Evolutionary conservation across 306 rosid genomes (phyloP), one percentile per base, ranked within the genome.

Genomic region (Boehmeria nivea): DNA sequence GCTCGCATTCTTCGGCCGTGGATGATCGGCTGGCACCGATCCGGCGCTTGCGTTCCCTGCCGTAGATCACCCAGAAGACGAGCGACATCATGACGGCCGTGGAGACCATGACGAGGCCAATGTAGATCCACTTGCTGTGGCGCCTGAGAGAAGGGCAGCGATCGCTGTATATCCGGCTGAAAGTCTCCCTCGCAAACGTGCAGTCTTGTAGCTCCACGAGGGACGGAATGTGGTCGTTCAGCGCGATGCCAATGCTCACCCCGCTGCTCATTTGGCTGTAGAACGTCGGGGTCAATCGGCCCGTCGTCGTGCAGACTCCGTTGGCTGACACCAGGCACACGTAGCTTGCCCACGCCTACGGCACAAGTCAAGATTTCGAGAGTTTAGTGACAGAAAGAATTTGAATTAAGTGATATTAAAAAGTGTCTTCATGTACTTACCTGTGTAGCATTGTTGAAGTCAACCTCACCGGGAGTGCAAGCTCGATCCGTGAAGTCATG

Each of bases 271-370:
- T 62, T 42, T 85, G 78, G 42, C 22, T 31, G 58, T 76, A 85
- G 23, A 73, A 56, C 0, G 60, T 44, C 1, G 86, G 94, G 23
- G 78, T 78, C 76, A 85, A 48, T 27, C 94, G 81, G 13, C 94
- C 94, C 1, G 49, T 38, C 19, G 67, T 76, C 6, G 58, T 71
- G 82, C 94, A 85, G 3, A 55, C 1, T 15, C 87, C 94, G 8
- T 42, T 54, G 12, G 74, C 66, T 0, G 76, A 67, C 54, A 72
- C 72, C 21, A 60, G 44, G 56, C 94, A 85, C 12, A 78, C 68
- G 66, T 62, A 76, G 15, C n/a, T 43, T 22, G 54, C 21, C 68
- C 83, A 85, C 22, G 49, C 83, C 94, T 85, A 54, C 6, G 51
- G 18, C 60, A 31, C 15, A 43, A 49, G 8, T 23, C 43, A 8